These are phyloP conservation scores for Chloropicon primus DNA, from an alignment of 139 green algal species.

Conservation along the genomic window DNA sequence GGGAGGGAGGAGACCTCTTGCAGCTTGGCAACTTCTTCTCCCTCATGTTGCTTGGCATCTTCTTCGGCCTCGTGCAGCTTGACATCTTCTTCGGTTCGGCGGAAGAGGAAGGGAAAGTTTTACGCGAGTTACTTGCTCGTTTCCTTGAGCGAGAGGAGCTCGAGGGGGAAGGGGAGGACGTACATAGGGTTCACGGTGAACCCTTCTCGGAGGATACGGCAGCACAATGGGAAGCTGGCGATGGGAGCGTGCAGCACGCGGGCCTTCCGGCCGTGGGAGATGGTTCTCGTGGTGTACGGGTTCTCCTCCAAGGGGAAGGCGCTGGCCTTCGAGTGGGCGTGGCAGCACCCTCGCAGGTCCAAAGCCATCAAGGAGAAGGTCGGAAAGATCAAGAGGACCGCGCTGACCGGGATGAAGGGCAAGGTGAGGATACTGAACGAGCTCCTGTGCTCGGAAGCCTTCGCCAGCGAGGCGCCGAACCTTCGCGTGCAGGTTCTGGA, in stretches of 20 bases:
- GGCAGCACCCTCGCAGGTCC: slow-evolving; percentile 70
- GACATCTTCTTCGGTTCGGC: not conserved
- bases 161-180: slow-evolving; percentile 2
- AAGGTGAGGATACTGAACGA: slow-evolving; percentile 38
- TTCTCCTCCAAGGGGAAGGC: slow-evolving; percentile 59
- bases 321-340: slow-evolving; percentile 95
- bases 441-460: not conserved
- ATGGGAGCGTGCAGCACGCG: slow-evolving; percentile 57
- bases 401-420: slow-evolving; percentile 34
- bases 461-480: not conserved
- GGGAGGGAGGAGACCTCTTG: too few relatives aligned
- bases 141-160: slow-evolving; percentile 5
- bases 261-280: slow-evolving; percentile 72
- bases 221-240: slow-evolving; percentile 84
- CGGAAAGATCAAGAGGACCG: slow-evolving; percentile 17
- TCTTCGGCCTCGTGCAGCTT: too few relatives aligned
- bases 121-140: slow-evolving; percentile 25
- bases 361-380: slow-evolving; percentile 30
- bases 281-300: slow-evolving; percentile 80
- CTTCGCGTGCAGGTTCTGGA: not conserved
- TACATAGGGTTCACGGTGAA: slow-evolving; percentile 67
- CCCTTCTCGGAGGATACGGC: slow-evolving; percentile 58
- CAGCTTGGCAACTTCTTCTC: too few relatives aligned
- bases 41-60: too few relatives aligned
- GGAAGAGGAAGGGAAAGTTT: slow-evolving; percentile 4